phyloP scores from a whole-genome alignment of 1,284 basidiomycete genomes.

The Moniliella sp. region DNA sequence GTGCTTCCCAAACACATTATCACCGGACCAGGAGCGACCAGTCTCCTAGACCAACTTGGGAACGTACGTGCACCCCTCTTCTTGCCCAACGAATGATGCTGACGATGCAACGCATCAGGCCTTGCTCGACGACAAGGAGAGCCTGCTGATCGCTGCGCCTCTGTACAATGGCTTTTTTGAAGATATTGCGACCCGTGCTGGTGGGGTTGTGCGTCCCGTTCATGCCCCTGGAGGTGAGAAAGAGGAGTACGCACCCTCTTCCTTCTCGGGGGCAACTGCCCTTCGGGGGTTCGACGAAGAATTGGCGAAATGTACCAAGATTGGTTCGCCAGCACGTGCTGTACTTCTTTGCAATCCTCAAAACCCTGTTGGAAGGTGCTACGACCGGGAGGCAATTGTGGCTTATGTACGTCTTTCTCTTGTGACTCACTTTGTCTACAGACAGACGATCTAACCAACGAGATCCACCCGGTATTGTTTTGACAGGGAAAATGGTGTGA shows the following conservation, averaged over 20 bases:
- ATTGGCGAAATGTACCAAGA: slow-evolving; percentile 1
- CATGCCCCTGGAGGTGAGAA: not conserved
- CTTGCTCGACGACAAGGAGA: slow-evolving; percentile 4
- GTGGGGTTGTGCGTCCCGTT: not conserved
- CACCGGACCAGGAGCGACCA: slow-evolving; percentile 6
- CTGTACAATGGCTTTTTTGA: slow-evolving; percentile 1
- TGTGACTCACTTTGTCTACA: not conserved
- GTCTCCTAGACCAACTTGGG: slow-evolving; percentile 6
- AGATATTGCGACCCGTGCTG: not conserved
- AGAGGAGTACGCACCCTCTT: not conserved
- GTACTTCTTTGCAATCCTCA: slow-evolving; percentile 20
- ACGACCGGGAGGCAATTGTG: slow-evolving; percentile 1
- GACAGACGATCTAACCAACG: slow-evolving; percentile 12
- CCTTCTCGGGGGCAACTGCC: not conserved
- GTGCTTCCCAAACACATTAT: slow-evolving; percentile 5
- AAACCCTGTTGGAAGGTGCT: slow-evolving; percentile 3
- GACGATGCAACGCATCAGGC: too few relatives aligned
- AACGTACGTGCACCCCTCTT: too few relatives aligned
- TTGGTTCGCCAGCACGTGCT: slow-evolving; percentile 5
- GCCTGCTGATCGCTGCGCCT: slow-evolving; percentile 3
- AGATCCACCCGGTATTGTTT: slow-evolving; percentile 8
- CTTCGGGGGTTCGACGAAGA: slow-evolving; percentile 5
- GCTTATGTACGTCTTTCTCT: slow-evolving; percentile 1
- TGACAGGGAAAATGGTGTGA: slow-evolving; percentile 8
- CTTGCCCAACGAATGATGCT: too few relatives aligned